Base-by-base conservation (phyloP, 2,329 filamentous ascomycete species). In the Nemania sp. region DNA sequence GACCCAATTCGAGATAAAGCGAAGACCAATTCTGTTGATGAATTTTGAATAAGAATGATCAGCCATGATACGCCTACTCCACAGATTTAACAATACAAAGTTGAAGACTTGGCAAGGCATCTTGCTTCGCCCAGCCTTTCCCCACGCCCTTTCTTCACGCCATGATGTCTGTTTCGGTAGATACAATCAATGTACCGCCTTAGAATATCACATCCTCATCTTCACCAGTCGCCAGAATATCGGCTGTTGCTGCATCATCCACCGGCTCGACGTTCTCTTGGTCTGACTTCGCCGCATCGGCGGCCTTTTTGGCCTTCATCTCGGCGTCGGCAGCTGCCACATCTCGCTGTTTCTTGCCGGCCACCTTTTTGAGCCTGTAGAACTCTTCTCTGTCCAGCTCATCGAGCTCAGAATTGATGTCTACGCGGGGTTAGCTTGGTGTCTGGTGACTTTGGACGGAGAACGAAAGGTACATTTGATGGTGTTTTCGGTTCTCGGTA, bases 381-480 rank as follows among this genome's bases (percentile, higher is more conserved):
- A 99, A 99, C 75, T 99, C 95, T 76, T 98, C 95, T 81, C 95
- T 87, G 78, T 98, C 96, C 52, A 99, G 83, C 79, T 99, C 95
- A 74, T 99, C 95, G 15, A 99, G 85, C 76, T 99, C 95, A 1
- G 94, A 97, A 79, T 98, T 98, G 83, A 98, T 98, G 73, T 98
- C 87, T 90, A 60, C 17, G 6, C 11, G n/a, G n/a, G 5, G 32
- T 67, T 9, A 65, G 54, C 35, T 4, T 18, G 5, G 15, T 40
- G 18, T 32, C 17, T 34, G 9, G 54, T 11, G n/a, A 15, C 21
- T 15, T 17, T n/a, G 18, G 21, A 5, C 3, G 11, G 6, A 37
- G n/a, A 46, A 5, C 17, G 9, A 46, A 37, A 71, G 84, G 68
- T 79, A 88, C 88, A 99, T 79, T 97, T 97, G 81, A 99, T 99